Percentiles rank a stretch among this genome's conserved stretches.
Conservation (phyloP, 495 filamentous ascomycete species). For the Rusavskia elegans region DNA sequence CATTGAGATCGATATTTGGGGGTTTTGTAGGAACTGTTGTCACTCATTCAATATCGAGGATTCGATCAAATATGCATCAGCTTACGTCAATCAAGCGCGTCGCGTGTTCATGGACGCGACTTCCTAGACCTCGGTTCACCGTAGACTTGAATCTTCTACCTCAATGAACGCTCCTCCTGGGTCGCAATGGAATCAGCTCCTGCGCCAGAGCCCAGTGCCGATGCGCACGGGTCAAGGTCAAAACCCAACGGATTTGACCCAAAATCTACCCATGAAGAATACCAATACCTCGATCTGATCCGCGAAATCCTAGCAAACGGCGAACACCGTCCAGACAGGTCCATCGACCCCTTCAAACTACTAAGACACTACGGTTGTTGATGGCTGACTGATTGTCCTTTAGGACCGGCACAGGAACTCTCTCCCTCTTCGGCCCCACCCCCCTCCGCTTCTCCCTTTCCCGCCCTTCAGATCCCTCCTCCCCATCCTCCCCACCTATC, state of each 20-base stretch:
- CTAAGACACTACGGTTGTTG: neutral
- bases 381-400: neutral
- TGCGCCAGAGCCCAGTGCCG: neutral
- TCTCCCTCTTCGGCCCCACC: slow-evolving; percentile 71
- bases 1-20: too few species aligned
- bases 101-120: too few species aligned
- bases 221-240: neutral
- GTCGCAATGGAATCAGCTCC: neutral
- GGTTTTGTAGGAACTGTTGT: too few species aligned
- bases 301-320: slow-evolving; percentile 57
- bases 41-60: too few species aligned
- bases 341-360: neutral
- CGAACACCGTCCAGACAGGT: slow-evolving; percentile 69
- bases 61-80: too few species aligned
- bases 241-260: slow-evolving; percentile 1
- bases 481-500: slow-evolving; percentile 16
- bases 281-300: slow-evolving; percentile 65
- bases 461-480: slow-evolving; percentile 19
- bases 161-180: too few species aligned
- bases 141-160: too few species aligned
- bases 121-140: too few species aligned
- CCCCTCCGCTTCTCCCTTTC: slow-evolving; percentile 78
- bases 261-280: slow-evolving; percentile 42
- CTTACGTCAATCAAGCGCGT: too few species aligned
- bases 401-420: slow-evolving; percentile 86